Evolutionary conservation across 2,329 filamentous ascomycete genomes (phyloP), one percentile per base, ranked within the genome.

Genomic region (Cercospora sp.): DNA sequence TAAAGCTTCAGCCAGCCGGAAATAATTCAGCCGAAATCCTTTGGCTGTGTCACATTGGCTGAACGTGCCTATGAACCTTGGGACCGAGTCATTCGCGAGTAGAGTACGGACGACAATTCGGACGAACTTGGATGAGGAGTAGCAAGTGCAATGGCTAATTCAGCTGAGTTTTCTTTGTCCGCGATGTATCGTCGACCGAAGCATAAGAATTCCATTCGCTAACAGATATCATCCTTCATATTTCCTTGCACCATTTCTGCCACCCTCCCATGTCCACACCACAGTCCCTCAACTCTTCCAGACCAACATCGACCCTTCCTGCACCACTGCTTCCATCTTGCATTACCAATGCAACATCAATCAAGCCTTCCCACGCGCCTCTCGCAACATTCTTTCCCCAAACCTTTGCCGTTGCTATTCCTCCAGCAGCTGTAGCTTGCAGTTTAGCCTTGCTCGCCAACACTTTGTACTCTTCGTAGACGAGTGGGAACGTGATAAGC

Each of bases 401-500:
- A 10, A 93, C 87, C 70, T 91, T 87, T 64, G 30, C 90, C 89
- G 12, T 89, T 1, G 89, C 90, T 24, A 90, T 80, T 76, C 91
- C 84, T 0, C 90, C 91, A 13, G 88, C 85, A 13, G 87, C 87
- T 0, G 89, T 87, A 16, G 88, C 88, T 80, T 92, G 90, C 37
- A 93, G 87, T 58, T 91, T 87, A 69, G 93, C 91, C 74, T 87
- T 86, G 26, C 89, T 87, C 70, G 92, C 91, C n/a, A 94, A 85
- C 7, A 87, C 86, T 69, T 88, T 88, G 82, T 95, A 95, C 79
- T 96, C 92, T 77, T 93, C 91, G 79, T 95, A 95, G 0, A 90
- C 90, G 87, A 95, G 93, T 73, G 90, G 88, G 75, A 95, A 94
- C 79, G 94, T 93, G 78, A 92, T 88, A 21, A 89, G 90, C 76